A percentile compares a stretch with the other conserved stretches of the same genome.
Conservation (phyloP, 805 yeast genomes). For the Pichia sporocuriosa region DNA sequence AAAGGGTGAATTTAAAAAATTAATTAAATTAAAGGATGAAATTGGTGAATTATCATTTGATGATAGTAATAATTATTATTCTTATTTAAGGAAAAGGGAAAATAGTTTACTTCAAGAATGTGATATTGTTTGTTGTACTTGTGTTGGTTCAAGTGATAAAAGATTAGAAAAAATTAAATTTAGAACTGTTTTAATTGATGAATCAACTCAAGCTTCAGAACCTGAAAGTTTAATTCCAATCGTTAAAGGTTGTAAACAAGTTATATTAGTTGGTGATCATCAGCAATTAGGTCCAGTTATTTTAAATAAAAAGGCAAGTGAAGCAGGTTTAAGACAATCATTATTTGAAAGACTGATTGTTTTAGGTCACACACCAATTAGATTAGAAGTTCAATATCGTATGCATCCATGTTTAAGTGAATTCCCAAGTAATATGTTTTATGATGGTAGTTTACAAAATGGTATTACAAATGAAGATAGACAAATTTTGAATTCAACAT, state of each 20-base stretch:
- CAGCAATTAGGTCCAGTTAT: slow-evolving; percentile 94
- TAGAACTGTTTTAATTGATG: slow-evolving; percentile 81
- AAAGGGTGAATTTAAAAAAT: slow-evolving; percentile 50
- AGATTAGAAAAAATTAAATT: slow-evolving; percentile 53
- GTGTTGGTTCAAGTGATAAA: slow-evolving; percentile 85
- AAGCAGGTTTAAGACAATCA: slow-evolving; percentile 82
- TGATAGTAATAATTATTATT: slow-evolving; percentile 43
- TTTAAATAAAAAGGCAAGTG: slow-evolving; percentile 69
- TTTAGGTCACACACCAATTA: slow-evolving; percentile 75
- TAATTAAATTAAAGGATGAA: slow-evolving; percentile 52
- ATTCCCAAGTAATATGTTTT: slow-evolving; percentile 85
- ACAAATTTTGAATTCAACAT: slow-evolving; percentile 43
- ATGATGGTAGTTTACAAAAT: slow-evolving; percentile 86
- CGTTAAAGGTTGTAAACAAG: slow-evolving; percentile 83
- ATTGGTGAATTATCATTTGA: slow-evolving; percentile 57
- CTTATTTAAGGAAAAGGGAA: slow-evolving; percentile 43
- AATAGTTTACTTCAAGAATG: slow-evolving; percentile 43
- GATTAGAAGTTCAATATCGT: slow-evolving; percentile 89
- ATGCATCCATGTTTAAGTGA: slow-evolving; percentile 88
- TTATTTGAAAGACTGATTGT: slow-evolving; percentile 79
- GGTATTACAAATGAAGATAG: slow-evolving; percentile 81
- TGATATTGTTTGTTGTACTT: slow-evolving; percentile 83
- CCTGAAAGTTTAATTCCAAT: slow-evolving; percentile 89
- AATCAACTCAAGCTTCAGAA: slow-evolving; percentile 89
- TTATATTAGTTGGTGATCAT: slow-evolving; percentile 86